A percentile compares a stretch with the other conserved stretches of the same genome.
Conservation (phyloP, 257 asterid species). For the Datura wrightii region DNA sequence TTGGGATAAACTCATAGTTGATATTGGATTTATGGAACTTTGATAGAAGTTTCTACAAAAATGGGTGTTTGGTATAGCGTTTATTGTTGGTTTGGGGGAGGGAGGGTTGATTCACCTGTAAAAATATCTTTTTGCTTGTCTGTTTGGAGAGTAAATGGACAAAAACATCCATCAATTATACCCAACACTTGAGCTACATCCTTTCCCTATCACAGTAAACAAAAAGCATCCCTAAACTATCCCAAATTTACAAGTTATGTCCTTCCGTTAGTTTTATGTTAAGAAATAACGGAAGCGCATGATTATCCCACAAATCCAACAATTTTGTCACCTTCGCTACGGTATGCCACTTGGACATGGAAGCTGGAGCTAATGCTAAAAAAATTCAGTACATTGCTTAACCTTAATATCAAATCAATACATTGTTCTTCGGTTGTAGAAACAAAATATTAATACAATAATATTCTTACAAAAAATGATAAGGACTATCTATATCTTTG, state of each 20-base stretch:
- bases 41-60: no score
- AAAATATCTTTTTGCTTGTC: no score
- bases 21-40: no score
- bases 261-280: background rate
- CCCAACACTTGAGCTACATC: background rate
- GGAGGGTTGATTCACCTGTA: no score
- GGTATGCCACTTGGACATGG: background rate
- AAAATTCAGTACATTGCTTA: background rate
- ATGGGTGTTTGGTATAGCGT: no score
- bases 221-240: background rate
- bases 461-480: background rate
- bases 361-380: background rate
- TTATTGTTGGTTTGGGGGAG: no score
- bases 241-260: background rate
- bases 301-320: background rate
- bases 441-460: background rate
- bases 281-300: background rate
- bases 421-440: background rate
- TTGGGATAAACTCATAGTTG: no score
- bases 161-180: constrained; percentile 7
- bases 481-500: background rate
- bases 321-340: background rate
- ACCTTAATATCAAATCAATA: background rate
- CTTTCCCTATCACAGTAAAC: background rate
- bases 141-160: background rate